phyloP scores from a whole-genome alignment of 192 early-diverging fungal genomes.

The Ambispora gerdemannii region DNA sequence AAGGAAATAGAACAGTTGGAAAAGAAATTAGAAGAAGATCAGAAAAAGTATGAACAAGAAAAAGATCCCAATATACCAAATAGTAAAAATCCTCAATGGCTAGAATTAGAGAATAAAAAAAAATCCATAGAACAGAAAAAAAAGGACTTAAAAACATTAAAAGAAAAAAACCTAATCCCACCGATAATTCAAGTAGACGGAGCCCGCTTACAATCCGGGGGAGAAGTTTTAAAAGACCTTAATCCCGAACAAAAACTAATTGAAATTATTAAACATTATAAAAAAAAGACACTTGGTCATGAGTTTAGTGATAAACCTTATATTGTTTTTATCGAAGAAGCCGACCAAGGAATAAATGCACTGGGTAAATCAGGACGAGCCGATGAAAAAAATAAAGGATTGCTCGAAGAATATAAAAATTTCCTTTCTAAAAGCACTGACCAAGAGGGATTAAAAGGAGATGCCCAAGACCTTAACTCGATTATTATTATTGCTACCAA shows the following conservation, averaged over 20 bases:
- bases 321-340: constrained; percentile 13
- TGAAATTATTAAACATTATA: neutral
- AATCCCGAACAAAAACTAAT: neutral
- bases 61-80: neutral
- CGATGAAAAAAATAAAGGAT: constrained; percentile 3
- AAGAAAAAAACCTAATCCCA: neutral
- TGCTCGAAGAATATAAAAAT: constrained; percentile 6
- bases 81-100: no score
- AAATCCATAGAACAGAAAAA: neutral
- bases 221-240: neutral
- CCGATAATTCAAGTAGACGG: constrained; percentile 5
- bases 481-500: constrained; percentile 12
- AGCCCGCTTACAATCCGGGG: neutral
- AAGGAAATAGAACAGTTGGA: neutral
- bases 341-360: constrained; percentile 13
- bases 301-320: constrained; percentile 8
- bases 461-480: constrained; percentile 5
- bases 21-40: neutral
- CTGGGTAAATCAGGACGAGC: no score
- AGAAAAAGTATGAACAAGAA: neutral
- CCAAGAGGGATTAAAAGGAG: neutral
- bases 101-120: neutral
- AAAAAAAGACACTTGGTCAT: constrained; percentile 6
- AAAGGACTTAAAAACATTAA: neutral
- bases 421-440: neutral